Evolutionary conservation across 306 rosid species (phyloP), one percentile per base, ranked within the genome.

Genomic region (Dryas octopetala): DNA sequence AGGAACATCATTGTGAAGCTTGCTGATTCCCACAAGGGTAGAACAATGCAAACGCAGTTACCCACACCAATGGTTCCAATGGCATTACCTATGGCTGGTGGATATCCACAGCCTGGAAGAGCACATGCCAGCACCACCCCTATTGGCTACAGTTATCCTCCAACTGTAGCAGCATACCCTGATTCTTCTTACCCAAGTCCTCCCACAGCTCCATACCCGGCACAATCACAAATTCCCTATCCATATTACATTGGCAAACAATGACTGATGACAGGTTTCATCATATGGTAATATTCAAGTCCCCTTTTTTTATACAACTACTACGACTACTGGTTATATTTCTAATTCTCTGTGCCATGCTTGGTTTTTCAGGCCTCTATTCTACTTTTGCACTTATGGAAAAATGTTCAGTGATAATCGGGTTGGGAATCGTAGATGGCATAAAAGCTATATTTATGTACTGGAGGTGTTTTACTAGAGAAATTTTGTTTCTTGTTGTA

Each of bases 21-120:
- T 65, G 96, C 94, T 0, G 94, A 89, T 87, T 76, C 91, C 38
- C 83, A 90, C 90, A 90, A 84, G 80, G 81, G 88, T 73, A 87
- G 85, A 81, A 80, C 84, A 46, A 72, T 79, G 7, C 93, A 83
- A 75, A 65, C 80, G 4, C 83, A 81, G 74, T 55, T 86, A 63
- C 55, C 93, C 4, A 17, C 84, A 26, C 79, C 89, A 65, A 62
- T 76, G 59, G 78, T 74, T 85, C 88, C 91, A 40, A 77, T 86
- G 89, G 60, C 89, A 69, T 64, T 86, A 48, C 89, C 96, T 19
- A 68, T 83, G 74, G 77, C 67, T 45, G 73, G 84, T 40, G 96
- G 89, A 73, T 89, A 89, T 75, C 72, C 82, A 68, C 97, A 89
- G 44, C 88, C 89, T 41, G 96, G 88, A 55, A 89, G 78, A 70